Evolutionary conservation across 768 basidiomycete genomes (phyloP).

Genomic region (Phlebiopsis flavidoalba): DNA sequence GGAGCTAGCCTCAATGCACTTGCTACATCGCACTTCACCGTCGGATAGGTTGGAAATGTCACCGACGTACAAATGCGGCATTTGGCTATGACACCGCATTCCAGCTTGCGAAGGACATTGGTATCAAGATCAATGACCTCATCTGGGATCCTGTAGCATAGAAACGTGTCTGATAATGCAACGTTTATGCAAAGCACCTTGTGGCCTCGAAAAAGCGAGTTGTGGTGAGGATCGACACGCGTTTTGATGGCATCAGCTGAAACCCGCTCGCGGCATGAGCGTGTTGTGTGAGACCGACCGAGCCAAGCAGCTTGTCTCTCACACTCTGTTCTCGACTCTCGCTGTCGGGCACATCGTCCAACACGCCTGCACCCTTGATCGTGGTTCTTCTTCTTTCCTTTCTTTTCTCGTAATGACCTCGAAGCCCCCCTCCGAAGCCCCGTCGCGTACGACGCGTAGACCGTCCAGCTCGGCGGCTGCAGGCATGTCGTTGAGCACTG

Average conservation of each 20-base stretch:
- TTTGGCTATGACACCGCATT: constrained; percentile 56
- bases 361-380: background rate
- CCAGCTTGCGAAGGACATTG: constrained; percentile 52
- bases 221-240: background rate
- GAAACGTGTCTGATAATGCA: background rate
- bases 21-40: constrained; percentile 60
- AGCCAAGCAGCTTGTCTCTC: background rate
- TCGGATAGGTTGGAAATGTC: constrained; percentile 63
- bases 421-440: constrained; percentile 44
- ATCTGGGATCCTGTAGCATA: constrained; percentile 49
- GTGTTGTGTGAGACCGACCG: too few species aligned
- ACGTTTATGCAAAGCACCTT: background rate
- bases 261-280: background rate
- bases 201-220: background rate
- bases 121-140: constrained; percentile 56
- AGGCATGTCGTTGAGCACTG: constrained; percentile 20
- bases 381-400: background rate
- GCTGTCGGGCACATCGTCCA: constrained; percentile 16
- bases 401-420: constrained; percentile 6
- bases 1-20: constrained; percentile 59
- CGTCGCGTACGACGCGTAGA: constrained; percentile 46
- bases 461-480: constrained; percentile 38
- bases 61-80: constrained; percentile 67
- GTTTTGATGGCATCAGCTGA: background rate
- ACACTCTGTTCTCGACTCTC: constrained; percentile 4